A percentile compares a stretch with the other conserved stretches of the same genome.
These are phyloP conservation scores for Colletotrichum viniferum DNA, from an alignment of 2,329 filamentous ascomycete species.

Conservation along the genomic window DNA sequence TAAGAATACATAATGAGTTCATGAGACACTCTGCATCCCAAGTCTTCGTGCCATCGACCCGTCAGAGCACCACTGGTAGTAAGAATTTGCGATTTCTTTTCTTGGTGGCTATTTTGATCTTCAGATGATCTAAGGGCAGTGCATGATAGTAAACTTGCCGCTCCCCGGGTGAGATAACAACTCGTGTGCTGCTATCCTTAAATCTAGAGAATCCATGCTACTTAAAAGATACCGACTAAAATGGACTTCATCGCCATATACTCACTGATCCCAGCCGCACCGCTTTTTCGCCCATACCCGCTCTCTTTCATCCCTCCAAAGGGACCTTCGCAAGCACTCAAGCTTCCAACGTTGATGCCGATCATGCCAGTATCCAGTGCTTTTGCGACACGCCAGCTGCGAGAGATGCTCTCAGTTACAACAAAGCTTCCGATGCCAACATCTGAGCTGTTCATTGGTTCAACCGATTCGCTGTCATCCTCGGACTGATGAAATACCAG, in stretches of 20 bases:
- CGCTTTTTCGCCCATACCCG: conserved; percentile 32
- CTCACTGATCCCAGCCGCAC: conserved; percentile 6
- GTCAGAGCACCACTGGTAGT: background rate
- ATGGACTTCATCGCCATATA: conserved; percentile 14
- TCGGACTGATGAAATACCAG: conserved; percentile 34
- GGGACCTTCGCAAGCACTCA: conserved; percentile 24
- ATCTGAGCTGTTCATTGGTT: conserved; percentile 42
- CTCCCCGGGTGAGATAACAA: no score
- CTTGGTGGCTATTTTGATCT: background rate
- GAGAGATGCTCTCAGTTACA: conserved; percentile 35
- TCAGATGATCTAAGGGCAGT: background rate
- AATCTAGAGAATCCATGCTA: no score
- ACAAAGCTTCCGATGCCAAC: conserved; percentile 42
- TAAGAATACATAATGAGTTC: background rate
- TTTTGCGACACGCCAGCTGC: conserved; percentile 50
- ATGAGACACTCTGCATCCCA: accelerated
- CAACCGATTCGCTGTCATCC: conserved; percentile 41
- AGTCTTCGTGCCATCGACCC: background rate
- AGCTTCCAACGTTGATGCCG: conserved; percentile 55
- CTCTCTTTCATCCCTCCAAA: background rate
- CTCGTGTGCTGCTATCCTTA: no score
- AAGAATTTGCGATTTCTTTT: background rate
- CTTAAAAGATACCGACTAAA: background rate
- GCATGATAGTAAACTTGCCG: accelerated
- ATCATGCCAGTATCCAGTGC: conserved; percentile 70